Percentiles rank a stretch among this genome's conserved stretches.
Evolutionary conservation across 176 grass and related monocot species (phyloP).

Genomic region (Aegilops speltoides): DNA sequence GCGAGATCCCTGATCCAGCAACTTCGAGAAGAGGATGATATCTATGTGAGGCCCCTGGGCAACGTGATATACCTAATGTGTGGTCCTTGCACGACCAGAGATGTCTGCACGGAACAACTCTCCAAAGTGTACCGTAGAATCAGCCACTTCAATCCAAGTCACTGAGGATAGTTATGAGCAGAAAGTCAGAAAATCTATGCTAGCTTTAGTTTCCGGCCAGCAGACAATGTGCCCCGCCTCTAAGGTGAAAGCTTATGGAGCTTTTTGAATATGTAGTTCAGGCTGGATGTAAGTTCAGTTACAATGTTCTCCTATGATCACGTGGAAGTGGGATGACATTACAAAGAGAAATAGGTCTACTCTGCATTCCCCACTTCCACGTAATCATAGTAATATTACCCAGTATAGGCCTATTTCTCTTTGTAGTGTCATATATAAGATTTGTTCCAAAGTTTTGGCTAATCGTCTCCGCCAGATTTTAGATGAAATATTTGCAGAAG

Average conservation of each 20-base stretch:
- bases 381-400: no score
- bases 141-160: constrained; percentile 26
- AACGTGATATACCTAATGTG: constrained; percentile 98
- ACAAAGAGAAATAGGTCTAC: no score
- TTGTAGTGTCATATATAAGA: no score
- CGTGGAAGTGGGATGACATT: neutral
- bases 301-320: neutral
- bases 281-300: neutral
- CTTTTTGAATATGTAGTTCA: neutral
- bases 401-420: no score
- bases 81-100: constrained; percentile 68
- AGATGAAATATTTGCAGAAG: no score
- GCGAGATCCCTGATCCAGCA: constrained; percentile 64
- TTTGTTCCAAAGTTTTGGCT: no score
- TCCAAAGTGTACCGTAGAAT: constrained; percentile 58
- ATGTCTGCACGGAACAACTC: constrained; percentile 69
- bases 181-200: neutral
- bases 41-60: constrained; percentile 77
- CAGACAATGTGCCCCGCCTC: neutral
- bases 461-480: no score
- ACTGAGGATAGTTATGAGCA: neutral
- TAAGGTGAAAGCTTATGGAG: neutral
- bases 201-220: neutral
- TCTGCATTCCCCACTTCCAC: no score
- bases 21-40: constrained; percentile 76